These are phyloP conservation scores for Protomyces macrosporus DNA, from an alignment of 1,139 yeast species.

Conservation along the genomic window DNA sequence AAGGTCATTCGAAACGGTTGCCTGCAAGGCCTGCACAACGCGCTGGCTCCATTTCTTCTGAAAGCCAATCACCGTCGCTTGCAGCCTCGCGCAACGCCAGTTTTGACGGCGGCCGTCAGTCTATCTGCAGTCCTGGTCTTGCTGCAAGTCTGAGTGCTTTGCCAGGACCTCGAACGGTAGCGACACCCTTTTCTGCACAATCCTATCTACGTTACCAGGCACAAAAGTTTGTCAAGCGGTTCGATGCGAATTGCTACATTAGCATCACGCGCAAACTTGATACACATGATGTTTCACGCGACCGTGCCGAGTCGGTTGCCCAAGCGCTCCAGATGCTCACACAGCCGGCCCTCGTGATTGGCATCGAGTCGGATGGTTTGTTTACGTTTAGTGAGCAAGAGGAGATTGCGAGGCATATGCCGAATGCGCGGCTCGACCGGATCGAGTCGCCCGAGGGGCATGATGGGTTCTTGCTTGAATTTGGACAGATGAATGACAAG, in stretches of 20 bases:
- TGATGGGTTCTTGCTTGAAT: constrained; percentile 90
- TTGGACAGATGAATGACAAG: constrained; percentile 68
- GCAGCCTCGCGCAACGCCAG: constrained; percentile 12
- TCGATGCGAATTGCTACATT: constrained; percentile 94
- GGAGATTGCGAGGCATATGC: constrained; percentile 67
- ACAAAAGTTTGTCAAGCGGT: constrained; percentile 75
- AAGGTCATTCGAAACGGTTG: constrained; percentile 46
- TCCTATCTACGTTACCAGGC: constrained; percentile 92
- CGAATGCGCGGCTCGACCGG: constrained; percentile 60
- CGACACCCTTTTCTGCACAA: constrained; percentile 91
- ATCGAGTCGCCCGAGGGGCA: constrained; percentile 96
- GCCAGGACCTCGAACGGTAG: constrained; percentile 44
- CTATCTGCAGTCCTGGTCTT: background rate
- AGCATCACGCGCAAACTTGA: constrained; percentile 88
- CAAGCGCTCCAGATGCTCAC: constrained; percentile 53
- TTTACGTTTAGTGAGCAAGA: constrained; percentile 91
- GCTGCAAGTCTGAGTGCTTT: constrained; percentile 3
- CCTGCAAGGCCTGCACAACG: constrained; percentile 34
- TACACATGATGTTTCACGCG: constrained; percentile 88
- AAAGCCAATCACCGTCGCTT: background rate
- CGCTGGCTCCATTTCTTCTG: constrained; percentile 6
- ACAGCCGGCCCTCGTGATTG: constrained; percentile 78
- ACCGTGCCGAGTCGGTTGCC: constrained; percentile 50
- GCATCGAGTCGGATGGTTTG: constrained; percentile 85
- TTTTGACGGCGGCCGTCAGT: constrained; percentile 4